These are phyloP conservation scores for Corchorus olitorius DNA, from an alignment of 345 rosid genomes.

Conservation along the genomic window DNA sequence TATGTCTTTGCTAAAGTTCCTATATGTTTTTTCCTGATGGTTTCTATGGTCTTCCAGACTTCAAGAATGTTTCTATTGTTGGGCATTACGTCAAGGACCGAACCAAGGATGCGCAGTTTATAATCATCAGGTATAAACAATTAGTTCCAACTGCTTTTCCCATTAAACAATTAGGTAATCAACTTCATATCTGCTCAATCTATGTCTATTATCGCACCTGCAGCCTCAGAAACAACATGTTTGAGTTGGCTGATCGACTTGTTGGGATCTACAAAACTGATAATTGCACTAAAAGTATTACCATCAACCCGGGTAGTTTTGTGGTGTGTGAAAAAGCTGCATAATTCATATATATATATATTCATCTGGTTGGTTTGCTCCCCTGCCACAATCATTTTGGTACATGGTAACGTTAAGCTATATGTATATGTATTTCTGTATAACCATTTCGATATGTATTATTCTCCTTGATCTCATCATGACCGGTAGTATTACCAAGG, in stretches of 20 bases:
- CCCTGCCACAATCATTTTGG: neutral
- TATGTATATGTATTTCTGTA: no score
- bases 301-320: constrained; percentile 89
- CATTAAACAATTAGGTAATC: neutral
- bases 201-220: constrained; percentile 14
- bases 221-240: constrained; percentile 99
- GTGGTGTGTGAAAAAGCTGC: constrained; percentile 65
- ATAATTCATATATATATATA: constrained; percentile 15
- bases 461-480: no score
- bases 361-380: neutral
- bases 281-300: constrained; percentile 95
- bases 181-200: neutral
- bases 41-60: constrained; percentile 51
- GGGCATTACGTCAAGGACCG: constrained; percentile 98
- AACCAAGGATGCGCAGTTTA: constrained; percentile 93
- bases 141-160: neutral
- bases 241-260: constrained; percentile 92
- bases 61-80: constrained; percentile 97
- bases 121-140: constrained; percentile 73
- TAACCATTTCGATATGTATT: no score
- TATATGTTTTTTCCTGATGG: neutral
- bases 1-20: neutral
- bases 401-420: neutral
- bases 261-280: constrained; percentile 97
- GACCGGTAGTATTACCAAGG: no score